phyloP scores from a whole-genome alignment of 148 eudicot species.

The Suaeda aralocaspica region DNA sequence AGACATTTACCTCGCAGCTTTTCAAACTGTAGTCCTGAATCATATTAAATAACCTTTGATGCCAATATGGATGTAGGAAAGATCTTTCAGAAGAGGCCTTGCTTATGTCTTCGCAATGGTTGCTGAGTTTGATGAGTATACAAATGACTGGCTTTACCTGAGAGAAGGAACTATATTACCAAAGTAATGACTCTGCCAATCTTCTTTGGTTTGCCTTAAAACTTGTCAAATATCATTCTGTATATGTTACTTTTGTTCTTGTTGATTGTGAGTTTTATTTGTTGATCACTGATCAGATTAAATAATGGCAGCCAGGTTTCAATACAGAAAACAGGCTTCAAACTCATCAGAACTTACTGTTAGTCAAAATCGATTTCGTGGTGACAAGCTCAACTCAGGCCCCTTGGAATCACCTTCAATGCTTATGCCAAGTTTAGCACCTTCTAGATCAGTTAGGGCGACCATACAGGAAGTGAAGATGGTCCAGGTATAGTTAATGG shows the following conservation, averaged over 20 bases:
- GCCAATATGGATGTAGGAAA: slow-evolving; percentile 50
- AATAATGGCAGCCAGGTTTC: slow-evolving; percentile 55
- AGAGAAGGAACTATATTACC: slow-evolving; percentile 91
- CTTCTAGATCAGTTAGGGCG: slow-evolving; percentile 73
- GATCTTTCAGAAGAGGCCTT: slow-evolving; percentile 72
- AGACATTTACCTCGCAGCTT: background rate
- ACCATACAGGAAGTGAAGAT: slow-evolving; percentile 78
- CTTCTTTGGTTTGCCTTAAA: slow-evolving; percentile 13
- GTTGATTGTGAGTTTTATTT: background rate
- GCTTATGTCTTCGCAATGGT: slow-evolving; percentile 87
- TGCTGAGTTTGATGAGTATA: slow-evolving; percentile 96
- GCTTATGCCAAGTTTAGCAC: slow-evolving; percentile 58
- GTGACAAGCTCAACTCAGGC: slow-evolving; percentile 27
- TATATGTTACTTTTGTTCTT: background rate
- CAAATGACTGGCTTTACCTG: slow-evolving; percentile 90
- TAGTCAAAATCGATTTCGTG: slow-evolving; percentile 29
- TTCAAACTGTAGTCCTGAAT: background rate
- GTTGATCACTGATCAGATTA: slow-evolving; percentile 10
- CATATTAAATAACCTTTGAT: slow-evolving; percentile 4
- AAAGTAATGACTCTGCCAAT: slow-evolving; percentile 49
- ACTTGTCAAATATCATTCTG: slow-evolving; percentile 2
- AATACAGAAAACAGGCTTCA: slow-evolving; percentile 53
- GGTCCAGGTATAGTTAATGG: slow-evolving; percentile 66
- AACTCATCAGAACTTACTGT: slow-evolving; percentile 46
- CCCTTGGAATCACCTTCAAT: slow-evolving; percentile 47